Evolutionary conservation across 768 basidiomycete genomes (phyloP).

Genomic region (Scleroderma citrinum): DNA sequence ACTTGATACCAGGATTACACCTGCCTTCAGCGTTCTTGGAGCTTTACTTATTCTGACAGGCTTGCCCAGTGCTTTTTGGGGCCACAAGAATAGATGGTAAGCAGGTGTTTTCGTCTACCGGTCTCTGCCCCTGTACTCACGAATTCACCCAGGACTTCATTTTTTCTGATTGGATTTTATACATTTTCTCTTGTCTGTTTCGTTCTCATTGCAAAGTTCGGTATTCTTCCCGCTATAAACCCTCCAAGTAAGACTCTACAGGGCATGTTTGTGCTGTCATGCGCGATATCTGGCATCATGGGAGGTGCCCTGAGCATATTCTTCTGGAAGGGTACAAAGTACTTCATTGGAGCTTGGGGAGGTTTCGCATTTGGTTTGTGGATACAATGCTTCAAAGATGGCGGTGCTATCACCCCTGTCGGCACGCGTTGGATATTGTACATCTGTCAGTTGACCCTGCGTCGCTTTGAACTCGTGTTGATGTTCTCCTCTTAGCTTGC

Average conservation of each 20-base stretch:
- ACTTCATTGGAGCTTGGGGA: constrained; percentile 53
- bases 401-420: constrained; percentile 72
- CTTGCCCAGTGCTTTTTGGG: constrained; percentile 83
- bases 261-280: constrained; percentile 86
- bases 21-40: constrained; percentile 86
- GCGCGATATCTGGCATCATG: constrained; percentile 70
- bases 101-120: constrained; percentile 8
- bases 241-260: constrained; percentile 74
- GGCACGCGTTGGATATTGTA: constrained; percentile 88
- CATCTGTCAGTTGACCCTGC: constrained; percentile 50
- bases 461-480: constrained; percentile 12
- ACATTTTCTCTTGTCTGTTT: constrained; percentile 79
- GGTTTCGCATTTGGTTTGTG: constrained; percentile 85
- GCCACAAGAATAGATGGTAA: constrained; percentile 95
- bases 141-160: constrained; percentile 64
- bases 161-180: constrained; percentile 92
- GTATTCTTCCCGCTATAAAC: constrained; percentile 78
- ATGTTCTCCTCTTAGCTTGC: constrained; percentile 41
- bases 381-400: constrained; percentile 79
- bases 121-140: constrained; percentile 7
- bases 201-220: constrained; percentile 83
- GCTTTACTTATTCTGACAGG: constrained; percentile 86
- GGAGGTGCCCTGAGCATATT: constrained; percentile 86
- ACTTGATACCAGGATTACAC: constrained; percentile 67
- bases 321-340: constrained; percentile 87